A percentile compares a stretch with the other conserved stretches of the same genome.
phyloP scores from a whole-genome alignment of 2,329 filamentous ascomycete species.

The Diaporthe destruens region DNA sequence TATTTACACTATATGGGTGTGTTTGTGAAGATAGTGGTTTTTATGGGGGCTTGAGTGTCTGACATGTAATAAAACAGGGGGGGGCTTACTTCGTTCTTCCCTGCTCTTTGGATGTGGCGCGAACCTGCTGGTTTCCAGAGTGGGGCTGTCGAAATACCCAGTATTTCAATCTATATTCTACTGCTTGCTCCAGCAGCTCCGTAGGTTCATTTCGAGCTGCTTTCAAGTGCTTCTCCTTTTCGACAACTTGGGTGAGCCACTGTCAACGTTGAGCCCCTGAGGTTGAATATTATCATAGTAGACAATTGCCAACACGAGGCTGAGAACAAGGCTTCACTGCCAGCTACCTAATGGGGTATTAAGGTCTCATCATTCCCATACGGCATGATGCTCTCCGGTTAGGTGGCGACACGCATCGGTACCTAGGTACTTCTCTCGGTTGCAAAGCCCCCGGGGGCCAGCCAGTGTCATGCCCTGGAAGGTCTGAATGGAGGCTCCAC shows the following conservation, averaged over 20 bases:
- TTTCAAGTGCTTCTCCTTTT: not conserved
- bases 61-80: too few relatives aligned
- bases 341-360: not conserved
- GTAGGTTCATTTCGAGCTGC: not conserved
- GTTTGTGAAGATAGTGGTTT: too few relatives aligned
- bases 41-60: too few relatives aligned
- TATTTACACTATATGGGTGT: too few relatives aligned
- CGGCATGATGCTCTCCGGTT: not conserved
- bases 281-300: not conserved
- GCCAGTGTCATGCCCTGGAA: slow-evolving; percentile 7
- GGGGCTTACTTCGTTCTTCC: too few relatives aligned
- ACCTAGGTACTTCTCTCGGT: not conserved
- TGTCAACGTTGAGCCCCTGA: slow-evolving; percentile 14
- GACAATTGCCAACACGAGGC: too few relatives aligned
- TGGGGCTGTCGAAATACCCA: not conserved
- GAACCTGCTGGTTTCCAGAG: not conserved
- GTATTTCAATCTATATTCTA: slow-evolving; percentile 31
- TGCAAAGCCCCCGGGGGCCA: not conserved
- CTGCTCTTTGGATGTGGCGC: slow-evolving; percentile 2
- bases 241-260: not conserved
- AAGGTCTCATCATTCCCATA: not conserved
- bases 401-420: not conserved
- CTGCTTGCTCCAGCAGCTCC: slow-evolving; percentile 20
- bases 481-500: not conserved
- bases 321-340: not conserved